Evolutionary conservation across 176 grass and related monocot species (phyloP).

Genomic region (Bothriochloa decipiens): DNA sequence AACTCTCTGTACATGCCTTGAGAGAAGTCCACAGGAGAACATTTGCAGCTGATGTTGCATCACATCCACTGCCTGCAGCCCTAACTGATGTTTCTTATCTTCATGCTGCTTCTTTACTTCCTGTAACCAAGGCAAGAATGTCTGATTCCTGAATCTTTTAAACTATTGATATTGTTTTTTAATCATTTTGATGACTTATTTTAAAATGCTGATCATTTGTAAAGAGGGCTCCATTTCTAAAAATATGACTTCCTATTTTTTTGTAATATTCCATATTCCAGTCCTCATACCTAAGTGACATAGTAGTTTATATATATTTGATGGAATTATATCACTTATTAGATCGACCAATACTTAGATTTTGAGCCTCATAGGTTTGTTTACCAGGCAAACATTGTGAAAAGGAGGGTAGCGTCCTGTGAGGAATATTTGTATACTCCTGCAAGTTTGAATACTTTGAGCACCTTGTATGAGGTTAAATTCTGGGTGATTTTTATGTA

Average conservation of each 20-base stretch:
- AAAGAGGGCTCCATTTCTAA: slow-evolving; percentile 18
- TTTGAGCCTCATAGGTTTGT: slow-evolving; percentile 1
- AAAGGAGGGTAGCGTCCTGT: neutral
- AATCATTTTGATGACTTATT: slow-evolving; percentile 4
- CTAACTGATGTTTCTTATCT: slow-evolving; percentile 97
- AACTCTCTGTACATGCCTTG: slow-evolving; percentile 96
- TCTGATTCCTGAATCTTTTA: slow-evolving; percentile 32
- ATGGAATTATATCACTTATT: neutral
- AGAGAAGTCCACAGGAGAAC: slow-evolving; percentile 96
- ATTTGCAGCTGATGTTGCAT: slow-evolving; percentile 79
- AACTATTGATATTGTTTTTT: slow-evolving; percentile 19
- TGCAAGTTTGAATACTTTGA: slow-evolving; percentile 11
- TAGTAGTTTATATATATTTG: slow-evolving; percentile 1
- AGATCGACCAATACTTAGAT: no score
- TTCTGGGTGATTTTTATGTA: neutral
- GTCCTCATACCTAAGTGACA: neutral
- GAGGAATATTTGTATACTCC: slow-evolving; percentile 27
- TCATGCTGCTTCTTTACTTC: slow-evolving; percentile 93
- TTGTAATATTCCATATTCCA: neutral
- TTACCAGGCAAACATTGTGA: neutral
- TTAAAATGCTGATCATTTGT: slow-evolving; percentile 3
- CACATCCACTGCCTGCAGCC: slow-evolving; percentile 79
- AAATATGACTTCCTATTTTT: neutral
- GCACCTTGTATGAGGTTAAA: slow-evolving; percentile 5
- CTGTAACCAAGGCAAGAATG: slow-evolving; percentile 81